Conservation (phyloP, 2,329 filamentous ascomycete genomes). For the Fusarium citri region DNA sequence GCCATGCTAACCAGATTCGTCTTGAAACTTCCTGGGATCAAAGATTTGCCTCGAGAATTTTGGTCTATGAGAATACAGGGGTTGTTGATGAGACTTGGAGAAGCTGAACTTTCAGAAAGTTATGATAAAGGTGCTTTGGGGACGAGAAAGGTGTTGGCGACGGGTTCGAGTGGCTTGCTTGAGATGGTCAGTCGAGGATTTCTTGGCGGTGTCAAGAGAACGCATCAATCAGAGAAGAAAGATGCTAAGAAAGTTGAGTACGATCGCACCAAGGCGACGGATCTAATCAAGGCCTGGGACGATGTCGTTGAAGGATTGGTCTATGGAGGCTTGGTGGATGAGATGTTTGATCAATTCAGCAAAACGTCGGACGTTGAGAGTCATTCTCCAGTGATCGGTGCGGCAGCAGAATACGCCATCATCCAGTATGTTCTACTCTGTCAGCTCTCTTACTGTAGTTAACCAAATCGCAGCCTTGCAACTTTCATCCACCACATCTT, state of each 20-base stretch:
- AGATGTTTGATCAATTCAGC: slow-evolving; percentile 70
- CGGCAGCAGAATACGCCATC: slow-evolving; percentile 73
- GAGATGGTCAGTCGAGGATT: slow-evolving; percentile 76
- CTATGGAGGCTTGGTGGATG: slow-evolving; percentile 75
- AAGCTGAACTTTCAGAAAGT: slow-evolving; percentile 80
- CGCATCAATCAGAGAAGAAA: background rate
- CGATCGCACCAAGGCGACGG: slow-evolving; percentile 67
- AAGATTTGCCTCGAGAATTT: slow-evolving; percentile 71
- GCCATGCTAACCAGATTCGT: slow-evolving; percentile 73
- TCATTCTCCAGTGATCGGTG: slow-evolving; percentile 71
- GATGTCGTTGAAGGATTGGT: slow-evolving; percentile 74
- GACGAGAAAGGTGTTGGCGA: slow-evolving; percentile 78
- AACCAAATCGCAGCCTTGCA: slow-evolving; percentile 65
- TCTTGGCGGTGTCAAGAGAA: slow-evolving; percentile 64
- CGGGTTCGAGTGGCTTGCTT: slow-evolving; percentile 75
- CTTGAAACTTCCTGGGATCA: slow-evolving; percentile 73
- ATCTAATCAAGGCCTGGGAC: slow-evolving; percentile 73
- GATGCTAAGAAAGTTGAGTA: slow-evolving; percentile 56
- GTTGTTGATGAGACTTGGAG: slow-evolving; percentile 70
- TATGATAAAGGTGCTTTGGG: slow-evolving; percentile 84
- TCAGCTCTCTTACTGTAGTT: slow-evolving; percentile 20
- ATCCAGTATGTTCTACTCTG: slow-evolving; percentile 68
- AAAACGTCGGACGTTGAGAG: slow-evolving; percentile 72
- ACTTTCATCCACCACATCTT: slow-evolving; percentile 80
- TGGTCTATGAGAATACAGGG: slow-evolving; percentile 72